phyloP scores from a whole-genome alignment of 2,329 filamentous ascomycete species.

The Arachnopeziza araneosa region DNA sequence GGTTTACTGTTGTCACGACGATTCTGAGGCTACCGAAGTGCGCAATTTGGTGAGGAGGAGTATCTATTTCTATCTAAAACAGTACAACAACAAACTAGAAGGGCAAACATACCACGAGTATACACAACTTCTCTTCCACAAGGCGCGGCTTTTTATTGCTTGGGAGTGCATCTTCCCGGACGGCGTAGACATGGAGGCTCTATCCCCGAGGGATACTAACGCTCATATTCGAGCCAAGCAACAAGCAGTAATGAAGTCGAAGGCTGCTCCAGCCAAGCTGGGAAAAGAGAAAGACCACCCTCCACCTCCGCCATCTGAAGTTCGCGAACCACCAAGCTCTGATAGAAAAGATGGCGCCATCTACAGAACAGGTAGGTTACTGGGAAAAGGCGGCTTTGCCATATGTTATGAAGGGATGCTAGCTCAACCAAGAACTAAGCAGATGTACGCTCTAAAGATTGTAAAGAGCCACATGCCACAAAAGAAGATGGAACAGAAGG shows the following conservation, averaged over 20 bases:
- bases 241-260: conserved; percentile 41
- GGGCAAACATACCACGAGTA: conserved; percentile 15
- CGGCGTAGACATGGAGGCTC: conserved; percentile 53
- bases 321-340: conserved; percentile 58
- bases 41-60: conserved; percentile 6
- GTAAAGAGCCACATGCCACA: conserved; percentile 76
- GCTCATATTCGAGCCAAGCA: conserved; percentile 46
- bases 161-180: conserved; percentile 32
- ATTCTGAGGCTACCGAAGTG: conserved; percentile 12
- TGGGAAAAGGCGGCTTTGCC: conserved; percentile 79
- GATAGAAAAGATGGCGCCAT: conserved; percentile 65
- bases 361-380: conserved; percentile 67
- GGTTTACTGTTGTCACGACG: conserved; percentile 25
- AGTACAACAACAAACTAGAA: conserved; percentile 3
- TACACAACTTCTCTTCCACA: conserved; percentile 15
- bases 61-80: conserved; percentile 6
- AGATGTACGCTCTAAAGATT: conserved; percentile 72
- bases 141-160: conserved; percentile 12
- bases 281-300: conserved; percentile 57
- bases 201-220: conserved; percentile 61
- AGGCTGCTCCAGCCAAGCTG: conserved; percentile 43
- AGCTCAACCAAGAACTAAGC: conserved; percentile 49
- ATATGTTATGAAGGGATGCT: conserved; percentile 72
- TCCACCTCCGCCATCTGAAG: conserved; percentile 54
- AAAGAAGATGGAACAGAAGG: conserved; percentile 77